These are phyloP conservation scores for Harringtonia lauricola DNA, from an alignment of 2,329 filamentous ascomycete genomes.

Conservation along the genomic window DNA sequence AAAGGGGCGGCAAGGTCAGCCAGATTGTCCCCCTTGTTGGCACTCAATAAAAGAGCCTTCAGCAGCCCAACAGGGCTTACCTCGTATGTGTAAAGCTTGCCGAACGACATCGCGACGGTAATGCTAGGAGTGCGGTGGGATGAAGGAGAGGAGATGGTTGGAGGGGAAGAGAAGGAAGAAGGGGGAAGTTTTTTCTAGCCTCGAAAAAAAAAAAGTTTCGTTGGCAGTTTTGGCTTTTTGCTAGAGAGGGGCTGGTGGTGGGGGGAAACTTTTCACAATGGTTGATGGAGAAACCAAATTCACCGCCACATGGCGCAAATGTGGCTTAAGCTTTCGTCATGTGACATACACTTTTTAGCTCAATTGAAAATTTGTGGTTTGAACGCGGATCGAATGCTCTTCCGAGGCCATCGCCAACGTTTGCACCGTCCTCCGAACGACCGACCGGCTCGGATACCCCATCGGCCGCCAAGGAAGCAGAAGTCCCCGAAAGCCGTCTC, in stretches of 20 bases:
- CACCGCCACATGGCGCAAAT: neutral
- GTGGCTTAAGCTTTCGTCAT: neutral
- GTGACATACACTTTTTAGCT: conserved; percentile 1
- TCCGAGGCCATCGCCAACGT: too few species aligned
- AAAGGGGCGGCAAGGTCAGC: conserved; percentile 5
- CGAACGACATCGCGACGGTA: conserved; percentile 74
- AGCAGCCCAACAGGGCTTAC: neutral
- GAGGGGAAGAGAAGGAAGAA: conserved; percentile 13
- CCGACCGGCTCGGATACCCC: neutral
- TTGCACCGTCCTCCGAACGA: neutral
- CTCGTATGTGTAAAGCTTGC: conserved; percentile 66
- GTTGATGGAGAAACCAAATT: neutral
- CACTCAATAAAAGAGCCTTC: neutral
- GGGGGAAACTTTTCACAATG: neutral
- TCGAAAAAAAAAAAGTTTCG: conserved; percentile 9
- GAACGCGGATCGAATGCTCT: too few species aligned
- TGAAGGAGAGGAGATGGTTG: conserved; percentile 11
- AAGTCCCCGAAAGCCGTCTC: neutral
- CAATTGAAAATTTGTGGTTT: conserved; percentile 6
- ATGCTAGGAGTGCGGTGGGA: conserved; percentile 11
- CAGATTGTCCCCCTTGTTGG: conserved; percentile 11
- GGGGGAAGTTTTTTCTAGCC: conserved; percentile 12
- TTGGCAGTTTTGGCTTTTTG: conserved; percentile 1
- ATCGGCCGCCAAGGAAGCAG: neutral
- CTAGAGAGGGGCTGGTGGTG: conserved; percentile 9